phyloP scores from a whole-genome alignment of 441 rosid genomes.

The Erodium texanum region DNA sequence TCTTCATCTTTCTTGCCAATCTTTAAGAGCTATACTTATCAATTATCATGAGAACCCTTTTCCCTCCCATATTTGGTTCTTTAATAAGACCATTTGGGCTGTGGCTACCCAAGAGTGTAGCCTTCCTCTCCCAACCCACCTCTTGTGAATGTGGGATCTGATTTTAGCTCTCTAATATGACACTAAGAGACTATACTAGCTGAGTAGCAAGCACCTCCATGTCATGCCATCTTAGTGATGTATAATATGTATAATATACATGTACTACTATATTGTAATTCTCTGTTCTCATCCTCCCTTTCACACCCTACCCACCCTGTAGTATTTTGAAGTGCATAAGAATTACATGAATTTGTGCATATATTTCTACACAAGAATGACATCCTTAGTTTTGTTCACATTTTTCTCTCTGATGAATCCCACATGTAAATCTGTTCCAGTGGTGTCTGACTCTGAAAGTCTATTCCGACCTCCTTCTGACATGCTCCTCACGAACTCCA shows the following conservation, averaged over 20 bases:
- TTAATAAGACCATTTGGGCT: background rate
- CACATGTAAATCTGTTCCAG: conserved; percentile 43
- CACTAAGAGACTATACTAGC: background rate
- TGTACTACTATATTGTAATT: background rate
- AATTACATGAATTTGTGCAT: background rate
- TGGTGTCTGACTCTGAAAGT: conserved; percentile 42
- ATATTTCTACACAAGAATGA: conserved; percentile 28
- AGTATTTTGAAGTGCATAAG: background rate
- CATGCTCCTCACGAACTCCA: conserved; percentile 74
- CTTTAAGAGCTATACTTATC: background rate
- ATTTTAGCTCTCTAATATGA: background rate
- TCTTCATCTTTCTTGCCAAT: background rate
- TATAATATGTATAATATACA: background rate
- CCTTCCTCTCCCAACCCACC: background rate
- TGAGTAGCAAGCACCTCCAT: conserved; percentile 9
- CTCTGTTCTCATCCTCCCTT: conserved; percentile 7
- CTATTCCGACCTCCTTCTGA: conserved; percentile 51
- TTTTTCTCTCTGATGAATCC: no score
- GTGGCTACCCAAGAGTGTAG: background rate
- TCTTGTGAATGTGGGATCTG: background rate
- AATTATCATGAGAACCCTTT: background rate
- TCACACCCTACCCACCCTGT: conserved; percentile 8
- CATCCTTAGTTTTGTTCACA: no score
- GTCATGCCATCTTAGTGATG: conserved; percentile 20
- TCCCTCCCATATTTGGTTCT: background rate